These are phyloP conservation scores for Remersonia thermophila DNA, from an alignment of 2,329 filamentous ascomycete genomes.

Conservation along the genomic window DNA sequence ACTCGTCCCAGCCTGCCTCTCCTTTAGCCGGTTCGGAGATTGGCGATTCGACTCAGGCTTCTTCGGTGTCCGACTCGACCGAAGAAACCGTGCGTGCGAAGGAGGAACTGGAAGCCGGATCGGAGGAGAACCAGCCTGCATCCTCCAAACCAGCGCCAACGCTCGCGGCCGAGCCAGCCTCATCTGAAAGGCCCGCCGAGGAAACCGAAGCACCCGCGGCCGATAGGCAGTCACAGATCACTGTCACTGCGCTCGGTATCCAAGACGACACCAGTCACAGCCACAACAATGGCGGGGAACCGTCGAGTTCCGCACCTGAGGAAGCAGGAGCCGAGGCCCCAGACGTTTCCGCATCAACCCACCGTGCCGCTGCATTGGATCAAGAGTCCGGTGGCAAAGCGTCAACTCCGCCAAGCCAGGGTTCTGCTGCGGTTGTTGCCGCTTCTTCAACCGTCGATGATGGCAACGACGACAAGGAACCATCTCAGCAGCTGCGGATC, in stretches of 20 bases:
- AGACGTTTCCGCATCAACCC: too few relatives aligned
- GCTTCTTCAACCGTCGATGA: not conserved
- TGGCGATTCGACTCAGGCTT: constrained; percentile 49
- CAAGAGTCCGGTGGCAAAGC: too few relatives aligned
- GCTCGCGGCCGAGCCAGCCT: not conserved
- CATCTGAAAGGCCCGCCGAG: constrained; percentile 1
- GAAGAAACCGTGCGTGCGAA: constrained; percentile 43
- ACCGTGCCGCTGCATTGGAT: too few relatives aligned
- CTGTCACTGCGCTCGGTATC: constrained; percentile 1
- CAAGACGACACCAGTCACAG: not conserved
- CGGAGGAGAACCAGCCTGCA: not conserved
- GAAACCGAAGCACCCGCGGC: not conserved
- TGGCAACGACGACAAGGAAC: constrained; percentile 8
- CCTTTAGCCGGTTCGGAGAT: constrained; percentile 43
- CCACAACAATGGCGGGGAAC: too few relatives aligned
- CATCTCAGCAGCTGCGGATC: constrained; percentile 18
- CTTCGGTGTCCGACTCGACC: constrained; percentile 50
- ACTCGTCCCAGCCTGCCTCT: constrained; percentile 41
- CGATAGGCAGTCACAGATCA: constrained; percentile 5
- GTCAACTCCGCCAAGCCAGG: too few relatives aligned
- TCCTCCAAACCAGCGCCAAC: not conserved
- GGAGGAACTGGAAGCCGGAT: constrained; percentile 12
- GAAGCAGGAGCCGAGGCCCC: too few relatives aligned
- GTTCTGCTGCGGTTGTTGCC: not conserved
- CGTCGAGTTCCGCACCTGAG: too few relatives aligned